A percentile compares a stretch with the other conserved stretches of the same genome.
Evolutionary conservation across 768 basidiomycete species (phyloP).

Genomic region (Kwoniella dendrophila): DNA sequence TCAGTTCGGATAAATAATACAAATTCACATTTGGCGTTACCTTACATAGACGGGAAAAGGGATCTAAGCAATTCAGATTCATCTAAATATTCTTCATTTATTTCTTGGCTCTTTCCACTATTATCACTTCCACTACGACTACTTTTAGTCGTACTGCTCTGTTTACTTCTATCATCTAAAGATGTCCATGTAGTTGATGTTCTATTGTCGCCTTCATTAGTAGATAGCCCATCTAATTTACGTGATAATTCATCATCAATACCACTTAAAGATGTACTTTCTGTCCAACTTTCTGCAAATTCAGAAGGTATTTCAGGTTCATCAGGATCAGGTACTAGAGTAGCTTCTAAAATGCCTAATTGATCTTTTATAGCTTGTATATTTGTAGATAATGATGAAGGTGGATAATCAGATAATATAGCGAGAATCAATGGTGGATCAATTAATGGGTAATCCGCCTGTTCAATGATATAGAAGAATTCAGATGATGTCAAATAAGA

Average conservation of each 20-base stretch:
- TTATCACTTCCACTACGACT: neutral
- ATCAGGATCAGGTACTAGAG: slow-evolving; percentile 41
- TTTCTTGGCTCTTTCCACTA: neutral
- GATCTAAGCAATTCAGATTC: slow-evolving; percentile 35
- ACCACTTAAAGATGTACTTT: slow-evolving; percentile 11
- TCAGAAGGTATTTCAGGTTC: slow-evolving; percentile 11
- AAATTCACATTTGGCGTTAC: neutral
- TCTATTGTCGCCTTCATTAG: neutral
- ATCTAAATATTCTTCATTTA: slow-evolving; percentile 15
- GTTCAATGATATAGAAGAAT: neutral
- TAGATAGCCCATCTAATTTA: slow-evolving; percentile 2
- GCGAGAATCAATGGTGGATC: slow-evolving; percentile 39
- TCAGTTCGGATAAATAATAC: neutral
- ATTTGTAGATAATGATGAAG: slow-evolving; percentile 10
- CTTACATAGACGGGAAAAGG: slow-evolving; percentile 42
- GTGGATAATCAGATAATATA: slow-evolving; percentile 39
- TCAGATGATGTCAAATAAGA: neutral
- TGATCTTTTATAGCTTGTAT: slow-evolving; percentile 36
- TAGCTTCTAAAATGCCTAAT: slow-evolving; percentile 45
- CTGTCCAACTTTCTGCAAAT: slow-evolving; percentile 13
- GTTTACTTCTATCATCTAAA: neutral
- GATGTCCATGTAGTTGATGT: neutral
- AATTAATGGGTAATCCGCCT: slow-evolving; percentile 45
- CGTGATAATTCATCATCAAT: slow-evolving; percentile 17
- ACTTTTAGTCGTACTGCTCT: neutral